phyloP scores from a whole-genome alignment of 1,139 yeast species.

The Sugiyamaella paludigena region DNA sequence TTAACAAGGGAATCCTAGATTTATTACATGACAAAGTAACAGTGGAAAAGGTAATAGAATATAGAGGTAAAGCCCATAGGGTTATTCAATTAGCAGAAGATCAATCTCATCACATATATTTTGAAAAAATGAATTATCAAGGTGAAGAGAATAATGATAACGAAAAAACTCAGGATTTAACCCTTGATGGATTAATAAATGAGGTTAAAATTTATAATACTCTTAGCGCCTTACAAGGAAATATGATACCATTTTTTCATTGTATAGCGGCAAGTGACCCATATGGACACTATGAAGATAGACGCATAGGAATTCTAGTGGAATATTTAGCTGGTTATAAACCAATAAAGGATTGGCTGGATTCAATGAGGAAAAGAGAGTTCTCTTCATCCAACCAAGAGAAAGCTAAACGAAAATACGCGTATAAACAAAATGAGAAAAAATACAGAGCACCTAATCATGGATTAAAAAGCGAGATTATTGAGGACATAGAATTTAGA shows the following conservation, averaged over 20 bases:
- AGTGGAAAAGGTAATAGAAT: not conserved
- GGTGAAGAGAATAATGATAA: slow-evolving; percentile 1
- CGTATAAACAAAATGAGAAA: not conserved
- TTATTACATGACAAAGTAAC: not conserved
- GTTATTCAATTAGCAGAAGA: slow-evolving; percentile 4
- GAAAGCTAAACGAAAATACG: not conserved
- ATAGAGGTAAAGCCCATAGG: not conserved
- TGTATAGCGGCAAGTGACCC: slow-evolving; percentile 22
- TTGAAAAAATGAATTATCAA: slow-evolving; percentile 10
- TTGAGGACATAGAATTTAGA: not conserved
- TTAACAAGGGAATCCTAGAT: slow-evolving; percentile 4
- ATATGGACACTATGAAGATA: slow-evolving; percentile 16
- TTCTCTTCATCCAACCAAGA: slow-evolving; percentile 1
- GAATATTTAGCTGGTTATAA: slow-evolving; percentile 18
- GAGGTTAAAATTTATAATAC: slow-evolving; percentile 17
- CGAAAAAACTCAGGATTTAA: slow-evolving; percentile 1
- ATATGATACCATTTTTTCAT: slow-evolving; percentile 22
- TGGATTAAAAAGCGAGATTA: not conserved
- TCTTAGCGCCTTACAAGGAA: slow-evolving; percentile 24
- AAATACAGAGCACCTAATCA: slow-evolving; percentile 9
- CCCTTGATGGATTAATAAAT: slow-evolving; percentile 3
- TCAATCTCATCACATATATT: not conserved
- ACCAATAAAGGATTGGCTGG: slow-evolving; percentile 20
- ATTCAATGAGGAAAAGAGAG: not conserved
- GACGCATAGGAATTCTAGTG: slow-evolving; percentile 21